A percentile compares a stretch with the other conserved stretches of the same genome.
Conservation (phyloP, 805 yeast species). For the Candida jianshihensis region DNA sequence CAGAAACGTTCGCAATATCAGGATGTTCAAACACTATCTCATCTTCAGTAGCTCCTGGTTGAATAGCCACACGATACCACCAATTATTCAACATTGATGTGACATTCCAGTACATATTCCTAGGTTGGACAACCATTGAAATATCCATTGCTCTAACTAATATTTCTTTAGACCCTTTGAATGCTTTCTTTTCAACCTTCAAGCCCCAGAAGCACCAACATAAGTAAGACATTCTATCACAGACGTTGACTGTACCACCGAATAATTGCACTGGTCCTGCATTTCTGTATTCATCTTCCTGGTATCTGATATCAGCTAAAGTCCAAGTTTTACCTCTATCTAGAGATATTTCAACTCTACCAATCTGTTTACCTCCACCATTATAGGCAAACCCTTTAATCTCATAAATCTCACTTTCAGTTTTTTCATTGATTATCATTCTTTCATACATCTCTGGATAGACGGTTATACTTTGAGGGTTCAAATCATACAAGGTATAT, state of each 20-base stretch:
- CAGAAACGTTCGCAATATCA: constrained; percentile 18
- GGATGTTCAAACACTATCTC: constrained; percentile 24
- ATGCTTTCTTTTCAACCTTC: constrained; percentile 15
- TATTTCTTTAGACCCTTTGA: constrained; percentile 22
- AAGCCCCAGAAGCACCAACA: constrained; percentile 32
- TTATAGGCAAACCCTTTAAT: constrained; percentile 29
- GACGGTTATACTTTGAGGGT: constrained; percentile 27
- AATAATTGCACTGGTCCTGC: constrained; percentile 25
- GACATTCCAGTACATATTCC: constrained; percentile 32
- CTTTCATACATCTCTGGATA: constrained; percentile 25
- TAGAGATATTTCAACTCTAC: constrained; percentile 27
- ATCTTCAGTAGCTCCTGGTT: constrained; percentile 6
- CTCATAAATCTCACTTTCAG: constrained; percentile 13
- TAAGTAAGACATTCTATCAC: constrained; percentile 25
- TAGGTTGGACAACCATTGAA: constrained; percentile 28
- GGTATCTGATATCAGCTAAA: constrained; percentile 25
- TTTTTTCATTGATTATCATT: constrained; percentile 6
- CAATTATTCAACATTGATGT: constrained; percentile 31
- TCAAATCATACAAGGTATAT: constrained; percentile 29
- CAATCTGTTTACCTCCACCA: constrained; percentile 30
- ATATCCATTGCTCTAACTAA: constrained; percentile 31
- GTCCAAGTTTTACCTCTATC: constrained; percentile 27
- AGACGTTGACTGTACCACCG: constrained; percentile 28
- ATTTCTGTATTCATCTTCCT: constrained; percentile 26
- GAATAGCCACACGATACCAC: constrained; percentile 30